These are phyloP conservation scores for Sphagnum fallax DNA, from an alignment of 228 moss, liverwort and hornwort genomes.

Conservation along the genomic window DNA sequence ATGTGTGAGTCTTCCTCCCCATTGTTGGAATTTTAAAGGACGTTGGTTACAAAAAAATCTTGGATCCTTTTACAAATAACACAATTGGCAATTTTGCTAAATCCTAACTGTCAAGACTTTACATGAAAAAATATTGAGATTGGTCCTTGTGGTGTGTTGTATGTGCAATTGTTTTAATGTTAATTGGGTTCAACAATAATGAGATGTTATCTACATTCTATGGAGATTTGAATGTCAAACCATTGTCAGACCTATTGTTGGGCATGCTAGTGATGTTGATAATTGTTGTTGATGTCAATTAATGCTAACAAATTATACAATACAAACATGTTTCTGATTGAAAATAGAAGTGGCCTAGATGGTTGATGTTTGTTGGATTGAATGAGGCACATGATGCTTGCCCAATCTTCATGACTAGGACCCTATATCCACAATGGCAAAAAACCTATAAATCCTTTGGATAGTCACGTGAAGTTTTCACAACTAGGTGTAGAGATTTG, in stretches of 20 bases:
- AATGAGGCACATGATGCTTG: not conserved
- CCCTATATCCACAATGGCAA: not conserved
- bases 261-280: constrained; percentile 11
- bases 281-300: not conserved
- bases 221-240: not conserved
- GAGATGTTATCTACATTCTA: not conserved
- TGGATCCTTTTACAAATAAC: not conserved
- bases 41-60: not conserved
- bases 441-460: not conserved
- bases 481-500: not conserved
- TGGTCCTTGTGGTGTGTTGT: not conserved
- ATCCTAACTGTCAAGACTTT: not conserved
- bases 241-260: not conserved
- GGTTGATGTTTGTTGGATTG: not conserved
- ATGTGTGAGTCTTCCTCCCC: no score
- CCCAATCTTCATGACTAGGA: not conserved
- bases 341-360: not conserved
- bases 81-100: not conserved
- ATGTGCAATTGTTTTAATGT: not conserved
- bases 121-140: not conserved
- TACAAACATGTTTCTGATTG: not conserved
- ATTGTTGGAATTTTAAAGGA: not conserved
- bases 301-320: constrained; percentile 1
- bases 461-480: not conserved
- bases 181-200: not conserved